Evolutionary conservation across 1,139 yeast genomes (phyloP).

Genomic region (Geotrichum restrictum): DNA sequence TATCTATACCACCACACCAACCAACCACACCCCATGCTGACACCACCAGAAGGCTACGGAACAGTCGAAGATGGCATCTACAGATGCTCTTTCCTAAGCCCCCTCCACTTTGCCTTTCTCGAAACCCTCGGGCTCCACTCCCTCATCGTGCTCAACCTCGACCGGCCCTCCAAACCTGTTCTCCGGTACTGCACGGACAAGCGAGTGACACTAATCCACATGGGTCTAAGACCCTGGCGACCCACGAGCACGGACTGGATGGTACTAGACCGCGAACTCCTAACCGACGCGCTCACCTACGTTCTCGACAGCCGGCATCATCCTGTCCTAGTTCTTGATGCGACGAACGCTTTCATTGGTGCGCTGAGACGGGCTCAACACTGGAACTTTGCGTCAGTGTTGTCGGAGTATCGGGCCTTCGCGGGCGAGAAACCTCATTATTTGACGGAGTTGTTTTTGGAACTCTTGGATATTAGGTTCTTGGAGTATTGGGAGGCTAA

Average conservation of each 20-base stretch:
- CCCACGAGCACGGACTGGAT: constrained; percentile 33
- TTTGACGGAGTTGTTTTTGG: constrained; percentile 77
- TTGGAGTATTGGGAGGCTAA: constrained; percentile 18
- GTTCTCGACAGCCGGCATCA: constrained; percentile 62
- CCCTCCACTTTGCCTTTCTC: constrained; percentile 75
- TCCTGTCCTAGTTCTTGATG: constrained; percentile 72
- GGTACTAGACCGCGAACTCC: constrained; percentile 35
- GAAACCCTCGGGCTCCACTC: constrained; percentile 68
- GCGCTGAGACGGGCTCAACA: constrained; percentile 74
- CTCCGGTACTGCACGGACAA: constrained; percentile 44
- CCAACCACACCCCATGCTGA: no score
- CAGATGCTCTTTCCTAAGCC: constrained; percentile 54
- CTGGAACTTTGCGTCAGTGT: constrained; percentile 82
- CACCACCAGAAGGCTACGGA: constrained; percentile 60
- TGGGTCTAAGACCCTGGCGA: constrained; percentile 41
- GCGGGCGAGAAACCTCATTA: constrained; percentile 72
- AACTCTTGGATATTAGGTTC: constrained; percentile 48
- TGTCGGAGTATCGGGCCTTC: constrained; percentile 78
- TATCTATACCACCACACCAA: no score
- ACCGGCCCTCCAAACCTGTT: constrained; percentile 53
- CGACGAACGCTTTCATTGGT: constrained; percentile 76
- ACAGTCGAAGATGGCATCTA: constrained; percentile 57
- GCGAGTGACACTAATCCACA: constrained; percentile 36
- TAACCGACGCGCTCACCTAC: constrained; percentile 40
- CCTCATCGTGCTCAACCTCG: constrained; percentile 58